These are phyloP conservation scores for Coniferiporia sulphurascens DNA, from an alignment of 1,284 basidiomycete genomes.

Conservation along the genomic window DNA sequence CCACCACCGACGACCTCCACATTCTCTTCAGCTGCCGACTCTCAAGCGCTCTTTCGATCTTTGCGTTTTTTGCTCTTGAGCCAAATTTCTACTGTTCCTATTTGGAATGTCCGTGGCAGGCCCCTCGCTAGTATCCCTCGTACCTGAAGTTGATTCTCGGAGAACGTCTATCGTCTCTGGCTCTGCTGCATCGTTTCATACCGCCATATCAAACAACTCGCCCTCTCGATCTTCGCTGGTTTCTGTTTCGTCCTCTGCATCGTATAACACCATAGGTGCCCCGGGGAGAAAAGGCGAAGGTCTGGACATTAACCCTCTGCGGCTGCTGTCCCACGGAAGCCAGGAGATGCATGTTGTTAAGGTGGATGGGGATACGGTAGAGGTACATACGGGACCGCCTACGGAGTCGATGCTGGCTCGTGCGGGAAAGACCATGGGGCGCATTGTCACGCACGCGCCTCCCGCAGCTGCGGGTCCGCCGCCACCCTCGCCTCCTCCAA, in stretches of 20 bases:
- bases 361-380: constrained; percentile 15
- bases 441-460: constrained; percentile 14
- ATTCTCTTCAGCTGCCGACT: not conserved
- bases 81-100: not conserved
- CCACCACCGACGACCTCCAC: not conserved
- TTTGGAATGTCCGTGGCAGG: constrained; percentile 8
- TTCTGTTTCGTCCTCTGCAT: constrained; percentile 7
- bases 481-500: constrained; percentile 15
- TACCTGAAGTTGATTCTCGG: constrained; percentile 11
- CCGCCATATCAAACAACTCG: constrained; percentile 11
- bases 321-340: constrained; percentile 14
- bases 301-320: constrained; percentile 18
- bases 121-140: constrained; percentile 8
- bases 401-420: constrained; percentile 9
- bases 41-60: not conserved
- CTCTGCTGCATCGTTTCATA: constrained; percentile 16
- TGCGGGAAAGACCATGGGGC: constrained; percentile 14
- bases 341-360: constrained; percentile 20
- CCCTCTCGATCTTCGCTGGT: constrained; percentile 11
- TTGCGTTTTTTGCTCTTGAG: not conserved
- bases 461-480: constrained; percentile 14
- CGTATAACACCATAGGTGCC: constrained; percentile 11
- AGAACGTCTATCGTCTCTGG: constrained; percentile 12
- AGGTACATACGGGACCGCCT: constrained; percentile 15
- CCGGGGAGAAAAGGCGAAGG: constrained; percentile 3